Evolutionary conservation across 2,329 filamentous ascomycete genomes (phyloP).

Genomic region (Didymosphaeria variabile): DNA sequence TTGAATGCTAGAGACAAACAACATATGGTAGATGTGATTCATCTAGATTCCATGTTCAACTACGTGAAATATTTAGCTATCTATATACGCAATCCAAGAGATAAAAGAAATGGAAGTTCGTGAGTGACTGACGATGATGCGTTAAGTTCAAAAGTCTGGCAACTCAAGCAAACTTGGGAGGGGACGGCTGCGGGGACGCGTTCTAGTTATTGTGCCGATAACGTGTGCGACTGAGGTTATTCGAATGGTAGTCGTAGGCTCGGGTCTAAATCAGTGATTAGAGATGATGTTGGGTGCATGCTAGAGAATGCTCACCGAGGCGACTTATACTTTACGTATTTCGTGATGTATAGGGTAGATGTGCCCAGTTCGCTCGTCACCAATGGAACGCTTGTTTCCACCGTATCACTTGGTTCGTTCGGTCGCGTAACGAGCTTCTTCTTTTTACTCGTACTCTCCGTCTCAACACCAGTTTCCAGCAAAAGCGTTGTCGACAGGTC

Average conservation of each 20-base stretch:
- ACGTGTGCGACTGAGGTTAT: constrained; percentile 21
- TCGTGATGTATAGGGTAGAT: constrained; percentile 36
- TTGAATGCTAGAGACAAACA: neutral
- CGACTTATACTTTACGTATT: constrained; percentile 31
- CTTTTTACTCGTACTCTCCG: constrained; percentile 41
- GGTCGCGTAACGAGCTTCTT: constrained; percentile 25
- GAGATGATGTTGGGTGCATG: neutral
- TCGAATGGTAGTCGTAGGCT: constrained; percentile 30
- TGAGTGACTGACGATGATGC: neutral
- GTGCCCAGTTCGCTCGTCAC: neutral
- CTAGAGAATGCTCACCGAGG: constrained; percentile 19
- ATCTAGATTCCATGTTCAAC: neutral
- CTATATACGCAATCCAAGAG: neutral
- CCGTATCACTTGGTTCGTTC: constrained; percentile 7
- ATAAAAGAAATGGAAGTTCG: neutral
- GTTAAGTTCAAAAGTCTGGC: constrained; percentile 12
- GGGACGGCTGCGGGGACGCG: constrained; percentile 9
- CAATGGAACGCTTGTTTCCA: constrained; percentile 2
- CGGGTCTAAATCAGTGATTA: constrained; percentile 20
- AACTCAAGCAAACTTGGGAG: constrained; percentile 17
- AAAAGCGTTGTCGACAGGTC: constrained; percentile 51
- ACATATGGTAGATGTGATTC: neutral
- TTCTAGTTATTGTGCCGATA: constrained; percentile 24
- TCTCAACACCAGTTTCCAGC: constrained; percentile 47
- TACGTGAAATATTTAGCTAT: neutral